Base-by-base conservation (phyloP, 495 filamentous ascomycete species). In the Tuber aestivum region DNA sequence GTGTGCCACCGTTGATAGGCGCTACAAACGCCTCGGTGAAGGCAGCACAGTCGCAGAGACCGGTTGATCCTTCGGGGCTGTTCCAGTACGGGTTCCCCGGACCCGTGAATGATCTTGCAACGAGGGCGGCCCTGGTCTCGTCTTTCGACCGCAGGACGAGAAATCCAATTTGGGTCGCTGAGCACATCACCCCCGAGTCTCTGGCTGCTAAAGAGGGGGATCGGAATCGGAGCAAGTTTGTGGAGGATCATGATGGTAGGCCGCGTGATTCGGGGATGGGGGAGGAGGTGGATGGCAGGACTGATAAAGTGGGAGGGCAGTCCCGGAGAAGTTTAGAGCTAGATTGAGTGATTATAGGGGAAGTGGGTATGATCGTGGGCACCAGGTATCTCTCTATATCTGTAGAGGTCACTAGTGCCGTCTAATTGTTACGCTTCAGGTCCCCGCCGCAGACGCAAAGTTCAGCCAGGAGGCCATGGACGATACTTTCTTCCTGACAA, bases 31-130 rank as follows among this genome's bases (percentile, higher is more conserved):
- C 56, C 27, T 35, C 32, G 70, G 50, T 40, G 70, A 72, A 35
- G 37, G 44, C 40, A 8, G 41, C 68, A 3, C 41, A 71, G 14
- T 68, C 78, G 84, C 44, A 71, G 45, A 74, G 65, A 40, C 92
- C 89, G 32, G 94, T 97, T 82, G 89, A 98, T 84, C 94, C 95
- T 1, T 86, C 92, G 1, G 95, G 94, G 27, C 87, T 99, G 80
- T 95, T 97, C 84, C 91, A 97, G 83, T 99, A 99, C 85, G 95
- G 96, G 80, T 98, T 98, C 86, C 94, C 95, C 1, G 95, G 95
- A 74, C 96, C 95, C 44, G 84, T 95, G 41, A 87, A 90, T 80
- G 95, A 99, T 84, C 88, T 96, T 73, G 91, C 93, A 61, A 87
- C 89, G 50, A 89, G 92, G 21, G 83, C 88, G 4, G 90, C 92